Evolutionary conservation across 805 yeast genomes (phyloP), one percentile per base, ranked within the genome.

Genomic region (Nakazawaea molendinolei): DNA sequence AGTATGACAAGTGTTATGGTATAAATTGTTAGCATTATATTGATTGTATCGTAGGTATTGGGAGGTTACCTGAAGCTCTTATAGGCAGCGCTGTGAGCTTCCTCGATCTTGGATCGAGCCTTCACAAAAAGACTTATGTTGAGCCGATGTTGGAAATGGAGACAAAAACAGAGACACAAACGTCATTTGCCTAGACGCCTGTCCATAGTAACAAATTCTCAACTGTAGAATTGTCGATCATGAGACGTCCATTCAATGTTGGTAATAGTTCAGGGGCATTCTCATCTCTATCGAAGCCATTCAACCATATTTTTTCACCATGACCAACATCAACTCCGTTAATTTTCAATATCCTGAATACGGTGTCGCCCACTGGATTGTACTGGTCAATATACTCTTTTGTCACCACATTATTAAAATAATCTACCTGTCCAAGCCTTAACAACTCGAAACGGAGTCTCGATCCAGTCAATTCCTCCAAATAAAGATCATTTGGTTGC

Each of bases 371-470:
- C n/a, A 32, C 26, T 10, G 17, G 6, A 6, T 3, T 24, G n/a
- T 7, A 24, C 15, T 31, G 7, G 5, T 5, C 13, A 16, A 24
- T 16, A 4, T 16, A 13, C 19, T 29, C 20, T 5, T 16, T 12
- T 21, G 34, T 31, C 9, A 30, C 14, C 5, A 12, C n/a, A 14
- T 33, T 18, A 20, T 38, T 38, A n/a, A 15, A 2, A 17, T 12
- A 13, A 43, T 76, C 80, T 12, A 73, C 41, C 1, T 50, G 38
- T 0, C 69, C 71, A 1, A 56, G 47, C 6, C 38, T 40, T 15
- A 76, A 41, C 16, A 58, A 54, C 51, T 80, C 86, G 23, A 78
- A 38, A 4, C 53, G 49, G 12, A 76, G 27, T 28, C 76, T 55
- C 4, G 71, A 43, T 3, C 77, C 67, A 8, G 55, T 51, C 3